Evolutionary conservation across 257 asterid species (phyloP).

Genomic region (Agastache rugosa): DNA sequence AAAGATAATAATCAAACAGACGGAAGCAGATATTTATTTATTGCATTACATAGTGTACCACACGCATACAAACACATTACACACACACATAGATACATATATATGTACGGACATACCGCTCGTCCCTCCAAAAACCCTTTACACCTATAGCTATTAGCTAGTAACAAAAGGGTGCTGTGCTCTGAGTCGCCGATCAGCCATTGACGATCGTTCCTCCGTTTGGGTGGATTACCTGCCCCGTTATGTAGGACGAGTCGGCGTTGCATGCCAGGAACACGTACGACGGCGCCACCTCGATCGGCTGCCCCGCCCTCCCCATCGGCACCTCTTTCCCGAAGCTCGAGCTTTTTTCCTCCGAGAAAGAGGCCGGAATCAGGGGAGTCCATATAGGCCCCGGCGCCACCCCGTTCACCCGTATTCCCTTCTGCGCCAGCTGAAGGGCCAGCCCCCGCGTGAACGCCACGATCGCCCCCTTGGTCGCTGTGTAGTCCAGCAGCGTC

Average conservation of each 20-base stretch:
- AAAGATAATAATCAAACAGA: too few species aligned
- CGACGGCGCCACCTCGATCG: slow-evolving; percentile 71
- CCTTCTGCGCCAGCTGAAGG: slow-evolving; percentile 53
- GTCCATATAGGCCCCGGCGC: slow-evolving; percentile 91
- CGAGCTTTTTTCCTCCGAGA: slow-evolving; percentile 51
- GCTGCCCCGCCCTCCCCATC: slow-evolving; percentile 85
- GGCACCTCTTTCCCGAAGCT: slow-evolving; percentile 65
- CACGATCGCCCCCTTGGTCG: slow-evolving; percentile 80
- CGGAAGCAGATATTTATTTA: neutral
- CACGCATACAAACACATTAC: neutral
- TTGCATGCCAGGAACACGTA: slow-evolving; percentile 72
- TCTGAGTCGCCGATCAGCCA: slow-evolving; percentile 32
- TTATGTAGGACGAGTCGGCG: slow-evolving; percentile 65
- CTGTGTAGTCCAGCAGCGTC: slow-evolving; percentile 60
- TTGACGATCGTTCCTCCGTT: slow-evolving; percentile 73
- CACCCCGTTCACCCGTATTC: slow-evolving; percentile 76
- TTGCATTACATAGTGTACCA: neutral
- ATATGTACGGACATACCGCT: neutral
- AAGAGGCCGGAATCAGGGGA: slow-evolving; percentile 71
- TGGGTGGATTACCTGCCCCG: slow-evolving; percentile 78
- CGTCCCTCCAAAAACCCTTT: neutral
- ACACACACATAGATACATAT: neutral
- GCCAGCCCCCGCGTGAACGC: slow-evolving; percentile 76
- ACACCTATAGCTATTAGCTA: neutral
- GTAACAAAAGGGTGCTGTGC: neutral